These are phyloP conservation scores for Neonectria faginata DNA, from an alignment of 2,329 filamentous ascomycete genomes.

Conservation along the genomic window DNA sequence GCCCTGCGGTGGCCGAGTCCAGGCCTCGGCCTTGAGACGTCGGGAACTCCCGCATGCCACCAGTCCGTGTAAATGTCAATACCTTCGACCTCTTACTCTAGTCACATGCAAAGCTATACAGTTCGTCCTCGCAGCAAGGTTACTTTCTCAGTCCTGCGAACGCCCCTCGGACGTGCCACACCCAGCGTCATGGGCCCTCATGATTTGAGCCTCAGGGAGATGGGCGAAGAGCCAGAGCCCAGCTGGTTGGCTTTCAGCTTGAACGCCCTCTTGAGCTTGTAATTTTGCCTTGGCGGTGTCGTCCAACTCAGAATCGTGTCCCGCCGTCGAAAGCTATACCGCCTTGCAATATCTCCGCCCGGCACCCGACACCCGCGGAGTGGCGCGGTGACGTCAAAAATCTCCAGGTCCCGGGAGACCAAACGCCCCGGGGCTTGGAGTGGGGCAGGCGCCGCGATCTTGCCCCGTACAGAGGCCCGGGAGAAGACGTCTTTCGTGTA, in stretches of 20 bases:
- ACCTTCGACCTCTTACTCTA: neutral
- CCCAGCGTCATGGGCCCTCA: neutral
- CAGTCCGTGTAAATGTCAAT: neutral
- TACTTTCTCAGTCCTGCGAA: neutral
- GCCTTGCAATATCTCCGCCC: constrained; percentile 30
- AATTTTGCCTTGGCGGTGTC: constrained; percentile 55
- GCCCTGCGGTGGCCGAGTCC: neutral
- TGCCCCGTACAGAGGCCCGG: constrained; percentile 82
- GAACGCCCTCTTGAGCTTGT: neutral
- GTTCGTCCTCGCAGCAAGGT: neutral
- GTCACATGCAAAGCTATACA: neutral
- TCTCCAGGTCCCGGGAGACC: constrained; percentile 83
- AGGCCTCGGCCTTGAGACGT: neutral
- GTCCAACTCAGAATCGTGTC: constrained; percentile 64
- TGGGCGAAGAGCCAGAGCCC: constrained; percentile 8
- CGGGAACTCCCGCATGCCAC: neutral
- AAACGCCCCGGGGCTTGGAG: constrained; percentile 74
- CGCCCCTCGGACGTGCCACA: neutral
- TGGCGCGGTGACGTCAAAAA: constrained; percentile 74
- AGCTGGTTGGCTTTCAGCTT: neutral
- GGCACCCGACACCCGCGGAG: constrained; percentile 66
- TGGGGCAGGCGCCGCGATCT: constrained; percentile 70
- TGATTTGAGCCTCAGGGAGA: constrained; percentile 17
- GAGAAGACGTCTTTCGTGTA: constrained; percentile 56
- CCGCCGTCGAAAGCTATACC: constrained; percentile 74